A percentile compares a stretch with the other conserved stretches of the same genome.
phyloP scores from a whole-genome alignment of 2,329 filamentous ascomycete genomes.

The Thelonectria olida region DNA sequence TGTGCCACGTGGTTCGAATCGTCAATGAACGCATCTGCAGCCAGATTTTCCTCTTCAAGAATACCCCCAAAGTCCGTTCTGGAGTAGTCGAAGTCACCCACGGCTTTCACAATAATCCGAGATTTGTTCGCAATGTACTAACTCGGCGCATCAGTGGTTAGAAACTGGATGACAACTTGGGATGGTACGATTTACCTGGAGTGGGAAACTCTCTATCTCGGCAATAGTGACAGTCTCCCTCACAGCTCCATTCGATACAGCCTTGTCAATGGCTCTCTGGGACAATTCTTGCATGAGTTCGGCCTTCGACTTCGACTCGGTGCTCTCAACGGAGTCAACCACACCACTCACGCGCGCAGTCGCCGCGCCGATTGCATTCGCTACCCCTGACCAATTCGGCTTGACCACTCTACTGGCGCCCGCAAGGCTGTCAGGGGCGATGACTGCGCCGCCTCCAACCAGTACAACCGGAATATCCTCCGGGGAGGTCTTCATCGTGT shows the following conservation, averaged over 20 bases:
- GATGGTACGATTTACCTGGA: conserved; percentile 57
- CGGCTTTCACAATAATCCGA: conserved; percentile 63
- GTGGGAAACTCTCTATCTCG: conserved; percentile 58
- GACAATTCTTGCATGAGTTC: not conserved
- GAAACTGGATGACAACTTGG: too few species aligned
- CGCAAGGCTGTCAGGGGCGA: too few species aligned
- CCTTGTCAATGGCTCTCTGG: conserved; percentile 19
- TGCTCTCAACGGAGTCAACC: conserved; percentile 11
- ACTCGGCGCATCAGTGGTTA: too few species aligned
- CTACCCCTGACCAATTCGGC: too few species aligned
- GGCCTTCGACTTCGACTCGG: conserved; percentile 3
- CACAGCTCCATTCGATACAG: too few species aligned
- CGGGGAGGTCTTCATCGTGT: too few species aligned
- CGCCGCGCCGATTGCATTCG: too few species aligned
- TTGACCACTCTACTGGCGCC: too few species aligned
- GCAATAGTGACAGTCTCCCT: conserved; percentile 53
- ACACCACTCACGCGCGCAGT: not conserved
- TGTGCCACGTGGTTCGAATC: too few species aligned
- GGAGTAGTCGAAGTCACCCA: conserved; percentile 56
- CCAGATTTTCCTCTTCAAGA: not conserved
- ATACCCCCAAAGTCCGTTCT: conserved; percentile 5
- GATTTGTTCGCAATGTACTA: too few species aligned
- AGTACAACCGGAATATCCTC: too few species aligned
- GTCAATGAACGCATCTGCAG: not conserved
- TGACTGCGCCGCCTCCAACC: too few species aligned